These are phyloP conservation scores for Colletotrichum noveboracense DNA, from an alignment of 2,329 filamentous ascomycete species.

Conservation along the genomic window DNA sequence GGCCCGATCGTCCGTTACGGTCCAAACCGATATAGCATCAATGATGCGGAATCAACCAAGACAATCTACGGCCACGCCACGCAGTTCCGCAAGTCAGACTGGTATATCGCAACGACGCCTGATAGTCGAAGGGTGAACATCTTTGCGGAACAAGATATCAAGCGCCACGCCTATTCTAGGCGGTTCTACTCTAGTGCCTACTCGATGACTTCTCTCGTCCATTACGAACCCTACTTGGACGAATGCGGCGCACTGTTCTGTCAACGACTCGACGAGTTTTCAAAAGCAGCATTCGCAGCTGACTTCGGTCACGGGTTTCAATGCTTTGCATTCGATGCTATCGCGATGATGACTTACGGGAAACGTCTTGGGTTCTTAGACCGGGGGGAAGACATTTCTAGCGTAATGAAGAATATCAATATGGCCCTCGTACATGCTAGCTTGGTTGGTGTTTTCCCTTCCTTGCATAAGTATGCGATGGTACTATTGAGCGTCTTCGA, in stretches of 20 bases:
- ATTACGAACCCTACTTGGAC: slow-evolving; percentile 55
- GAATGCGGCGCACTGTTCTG: slow-evolving; percentile 47
- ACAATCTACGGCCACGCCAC: slow-evolving; percentile 34
- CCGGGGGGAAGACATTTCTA: slow-evolving; percentile 47
- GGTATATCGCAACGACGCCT: slow-evolving; percentile 28
- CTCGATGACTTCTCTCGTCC: slow-evolving; percentile 51
- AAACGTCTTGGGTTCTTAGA: slow-evolving; percentile 50
- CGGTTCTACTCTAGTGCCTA: slow-evolving; percentile 49
- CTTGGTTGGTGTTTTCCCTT: slow-evolving; percentile 44
- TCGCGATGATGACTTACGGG: slow-evolving; percentile 52
- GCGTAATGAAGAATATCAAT: slow-evolving; percentile 44
- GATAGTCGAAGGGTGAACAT: slow-evolving; percentile 27
- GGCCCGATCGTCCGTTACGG: slow-evolving; percentile 50
- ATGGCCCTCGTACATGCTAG: slow-evolving; percentile 38
- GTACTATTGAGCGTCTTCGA: slow-evolving; percentile 30
- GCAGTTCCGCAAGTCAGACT: slow-evolving; percentile 40
- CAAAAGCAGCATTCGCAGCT: slow-evolving; percentile 30
- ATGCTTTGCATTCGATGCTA: slow-evolving; percentile 56
- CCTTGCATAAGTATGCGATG: slow-evolving; percentile 40
- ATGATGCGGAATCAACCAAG: slow-evolving; percentile 42
- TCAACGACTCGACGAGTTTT: slow-evolving; percentile 41
- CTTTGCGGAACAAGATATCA: slow-evolving; percentile 38
- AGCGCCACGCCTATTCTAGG: slow-evolving; percentile 39
- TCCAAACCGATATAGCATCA: slow-evolving; percentile 52
- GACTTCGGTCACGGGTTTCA: slow-evolving; percentile 50